Conservation (phyloP, 2,329 filamentous ascomycete genomes). For the Amauroascus verrucosus region DNA sequence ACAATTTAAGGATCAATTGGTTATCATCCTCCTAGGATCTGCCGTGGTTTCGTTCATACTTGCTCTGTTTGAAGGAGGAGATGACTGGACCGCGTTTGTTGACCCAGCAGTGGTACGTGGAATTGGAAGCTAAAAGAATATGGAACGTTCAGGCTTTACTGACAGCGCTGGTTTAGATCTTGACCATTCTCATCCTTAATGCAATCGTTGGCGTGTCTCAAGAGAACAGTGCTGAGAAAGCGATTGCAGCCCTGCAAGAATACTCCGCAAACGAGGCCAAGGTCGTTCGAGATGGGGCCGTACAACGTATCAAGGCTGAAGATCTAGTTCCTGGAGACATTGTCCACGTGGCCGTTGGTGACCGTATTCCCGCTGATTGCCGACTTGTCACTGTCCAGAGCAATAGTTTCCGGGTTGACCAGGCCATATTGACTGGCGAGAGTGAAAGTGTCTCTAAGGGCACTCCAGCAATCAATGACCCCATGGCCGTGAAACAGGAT, state of each 20-base stretch:
- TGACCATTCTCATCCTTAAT: constrained; percentile 94
- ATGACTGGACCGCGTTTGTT: constrained; percentile 94
- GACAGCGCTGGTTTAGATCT: constrained; percentile 50
- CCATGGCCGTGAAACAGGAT: constrained; percentile 88
- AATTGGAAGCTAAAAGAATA: neutral
- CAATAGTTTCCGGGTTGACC: constrained; percentile 94
- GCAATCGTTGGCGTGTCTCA: constrained; percentile 95
- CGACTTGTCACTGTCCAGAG: constrained; percentile 80
- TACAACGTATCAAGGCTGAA: constrained; percentile 83
- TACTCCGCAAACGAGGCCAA: constrained; percentile 98
- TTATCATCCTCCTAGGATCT: constrained; percentile 86
- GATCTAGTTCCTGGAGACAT: constrained; percentile 93
- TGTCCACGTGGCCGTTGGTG: constrained; percentile 75
- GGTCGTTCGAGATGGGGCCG: constrained; percentile 72
- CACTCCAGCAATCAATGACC: constrained; percentile 56
- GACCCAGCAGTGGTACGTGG: constrained; percentile 80
- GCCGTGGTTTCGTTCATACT: constrained; percentile 88
- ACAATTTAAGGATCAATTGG: constrained; percentile 98
- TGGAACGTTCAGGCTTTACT: neutral
- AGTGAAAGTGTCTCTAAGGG: constrained; percentile 95
- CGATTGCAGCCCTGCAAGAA: constrained; percentile 94
- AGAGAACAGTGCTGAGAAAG: constrained; percentile 97
- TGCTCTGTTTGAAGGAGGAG: constrained; percentile 83
- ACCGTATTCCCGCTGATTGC: constrained; percentile 91
- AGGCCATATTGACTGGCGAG: constrained; percentile 93